phyloP scores from a whole-genome alignment of 768 basidiomycete genomes.

The Mrakia gelida region DNA sequence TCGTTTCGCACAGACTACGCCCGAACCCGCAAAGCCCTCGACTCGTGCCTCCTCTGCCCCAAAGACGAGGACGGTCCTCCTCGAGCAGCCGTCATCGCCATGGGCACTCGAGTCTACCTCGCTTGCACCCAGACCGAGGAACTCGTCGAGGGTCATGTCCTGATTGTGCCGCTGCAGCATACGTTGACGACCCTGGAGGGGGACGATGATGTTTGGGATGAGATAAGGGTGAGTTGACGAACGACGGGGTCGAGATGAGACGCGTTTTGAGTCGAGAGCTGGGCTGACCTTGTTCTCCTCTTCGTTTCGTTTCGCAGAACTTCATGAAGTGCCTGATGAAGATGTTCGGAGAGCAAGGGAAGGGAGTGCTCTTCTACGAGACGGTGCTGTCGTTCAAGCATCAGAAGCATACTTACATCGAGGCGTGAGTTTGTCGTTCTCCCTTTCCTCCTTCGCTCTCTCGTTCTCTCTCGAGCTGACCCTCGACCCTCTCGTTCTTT shows the following conservation, averaged over 20 bases:
- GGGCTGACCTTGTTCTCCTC: neutral
- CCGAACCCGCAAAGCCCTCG: constrained; percentile 81
- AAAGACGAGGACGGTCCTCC: constrained; percentile 85
- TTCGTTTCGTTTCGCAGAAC: constrained; percentile 48
- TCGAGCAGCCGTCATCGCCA: constrained; percentile 78
- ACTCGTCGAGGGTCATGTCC: constrained; percentile 83
- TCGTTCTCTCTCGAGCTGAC: neutral
- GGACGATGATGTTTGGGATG: constrained; percentile 98
- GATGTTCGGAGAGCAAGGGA: constrained; percentile 88
- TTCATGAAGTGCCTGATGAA: constrained; percentile 90
- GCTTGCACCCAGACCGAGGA: constrained; percentile 83
- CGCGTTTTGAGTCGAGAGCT: neutral
- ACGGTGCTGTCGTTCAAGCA: constrained; percentile 79
- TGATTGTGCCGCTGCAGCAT: constrained; percentile 95
- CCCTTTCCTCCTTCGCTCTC: neutral
- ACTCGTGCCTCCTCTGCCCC: constrained; percentile 73
- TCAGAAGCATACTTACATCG: constrained; percentile 89
- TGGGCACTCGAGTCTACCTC: constrained; percentile 87
- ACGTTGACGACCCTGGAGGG: constrained; percentile 84
- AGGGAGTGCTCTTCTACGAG: constrained; percentile 93
- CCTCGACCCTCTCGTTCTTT: too few species aligned
- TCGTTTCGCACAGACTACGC: constrained; percentile 70
- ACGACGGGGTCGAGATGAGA: too few species aligned
- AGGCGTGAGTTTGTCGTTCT: constrained; percentile 52
- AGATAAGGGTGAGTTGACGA: constrained; percentile 65